Conservation (phyloP, 768 basidiomycete species). For the Psilocybe sp. region DNA sequence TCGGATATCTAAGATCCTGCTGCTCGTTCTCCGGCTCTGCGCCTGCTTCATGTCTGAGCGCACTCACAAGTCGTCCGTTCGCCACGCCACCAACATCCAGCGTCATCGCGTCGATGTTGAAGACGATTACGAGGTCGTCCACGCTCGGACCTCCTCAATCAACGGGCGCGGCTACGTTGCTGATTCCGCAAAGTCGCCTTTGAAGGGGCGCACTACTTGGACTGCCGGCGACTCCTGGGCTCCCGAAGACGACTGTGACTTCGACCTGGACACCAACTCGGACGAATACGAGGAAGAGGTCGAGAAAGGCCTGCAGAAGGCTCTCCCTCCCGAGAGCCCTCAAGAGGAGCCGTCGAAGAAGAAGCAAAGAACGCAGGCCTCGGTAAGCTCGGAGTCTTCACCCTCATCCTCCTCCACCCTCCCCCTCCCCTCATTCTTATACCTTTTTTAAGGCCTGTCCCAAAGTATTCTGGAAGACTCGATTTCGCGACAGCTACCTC, state of each 20-base stretch:
- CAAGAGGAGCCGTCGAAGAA: not conserved
- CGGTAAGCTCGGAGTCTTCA: constrained; percentile 1
- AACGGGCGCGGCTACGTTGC: no score
- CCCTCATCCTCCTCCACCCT: not conserved
- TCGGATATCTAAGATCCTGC: no score
- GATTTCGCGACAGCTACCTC: constrained; percentile 2
- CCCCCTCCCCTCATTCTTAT: no score
- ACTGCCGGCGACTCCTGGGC: not conserved
- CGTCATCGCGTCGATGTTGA: no score
- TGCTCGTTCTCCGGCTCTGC: no score
- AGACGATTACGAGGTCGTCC: no score
- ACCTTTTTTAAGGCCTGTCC: not conserved
- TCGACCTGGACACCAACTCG: not conserved
- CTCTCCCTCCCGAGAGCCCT: not conserved
- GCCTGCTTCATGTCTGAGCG: no score
- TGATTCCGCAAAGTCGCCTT: no score
- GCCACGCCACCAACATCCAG: no score
- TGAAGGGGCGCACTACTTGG: not conserved
- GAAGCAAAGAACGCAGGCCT: constrained; percentile 2
- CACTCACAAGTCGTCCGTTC: no score
- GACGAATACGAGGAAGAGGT: constrained; percentile 2
- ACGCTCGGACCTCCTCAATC: no score
- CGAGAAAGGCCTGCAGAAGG: not conserved
- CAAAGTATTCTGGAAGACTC: constrained; percentile 6
- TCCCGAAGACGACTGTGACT: not conserved